Conservation (phyloP, 306 rosid species). For the Lablab purpureus region DNA sequence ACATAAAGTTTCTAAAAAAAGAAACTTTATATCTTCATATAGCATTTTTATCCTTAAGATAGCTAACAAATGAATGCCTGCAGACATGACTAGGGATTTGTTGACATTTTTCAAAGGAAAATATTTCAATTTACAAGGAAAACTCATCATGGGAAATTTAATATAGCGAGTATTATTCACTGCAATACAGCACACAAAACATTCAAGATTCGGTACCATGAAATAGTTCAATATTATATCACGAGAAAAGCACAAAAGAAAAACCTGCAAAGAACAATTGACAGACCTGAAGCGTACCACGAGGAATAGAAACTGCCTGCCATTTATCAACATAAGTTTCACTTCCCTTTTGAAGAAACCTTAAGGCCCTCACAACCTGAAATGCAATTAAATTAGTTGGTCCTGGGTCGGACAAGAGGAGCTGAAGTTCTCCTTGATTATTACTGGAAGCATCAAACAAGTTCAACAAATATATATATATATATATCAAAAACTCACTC, state of each 20-base stretch:
- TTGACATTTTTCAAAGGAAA: conserved; percentile 14
- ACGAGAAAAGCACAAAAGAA: conserved; percentile 7
- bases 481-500: conserved; percentile 61
- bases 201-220: conserved; percentile 7
- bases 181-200: conserved; percentile 21
- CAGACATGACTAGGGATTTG: conserved; percentile 9
- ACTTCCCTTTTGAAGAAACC: conserved; percentile 72
- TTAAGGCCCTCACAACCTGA: conserved; percentile 95
- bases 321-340: conserved; percentile 74
- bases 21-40: conserved; percentile 6
- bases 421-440: conserved; percentile 42
- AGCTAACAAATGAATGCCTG: not conserved
- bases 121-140: conserved; percentile 27
- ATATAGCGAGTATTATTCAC: conserved; percentile 11
- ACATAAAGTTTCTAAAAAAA: not conserved
- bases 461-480: conserved; percentile 35
- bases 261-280: conserved; percentile 42
- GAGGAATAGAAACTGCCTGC: conserved; percentile 85
- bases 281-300: conserved; percentile 99
- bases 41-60: not conserved
- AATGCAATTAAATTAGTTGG: conserved; percentile 38
- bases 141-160: conserved; percentile 4
- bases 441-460: conserved; percentile 38
- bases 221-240: conserved; percentile 10
- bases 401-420: conserved; percentile 41